Base-by-base conservation (phyloP, 768 basidiomycete genomes). In the Naganishia randhawae region DNA sequence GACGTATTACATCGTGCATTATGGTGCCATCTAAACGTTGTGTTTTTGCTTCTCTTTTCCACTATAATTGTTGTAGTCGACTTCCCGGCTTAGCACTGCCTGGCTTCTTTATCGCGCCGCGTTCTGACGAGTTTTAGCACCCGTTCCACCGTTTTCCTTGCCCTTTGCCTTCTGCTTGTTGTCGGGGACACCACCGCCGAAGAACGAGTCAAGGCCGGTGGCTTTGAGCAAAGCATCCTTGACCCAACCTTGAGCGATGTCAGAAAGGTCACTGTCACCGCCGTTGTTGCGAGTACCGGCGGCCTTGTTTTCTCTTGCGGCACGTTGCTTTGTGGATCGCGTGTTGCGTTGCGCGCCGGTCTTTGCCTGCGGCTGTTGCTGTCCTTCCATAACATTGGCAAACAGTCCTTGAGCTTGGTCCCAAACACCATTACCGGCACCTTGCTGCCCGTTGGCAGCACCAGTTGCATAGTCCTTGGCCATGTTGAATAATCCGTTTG, bases 121-220 rank as follows among this genome's bases (percentile, higher is more conserved):
- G 57, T 67, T 65, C 68, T 66, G 25, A 51, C 54, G 5, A 42
- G 25, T n/a, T 61, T 53, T 65, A 52, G 35, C 16, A 22, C 29
- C 2, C 10, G 81, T 76, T 31, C 82, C 83, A 53, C 75, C 78
- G 70, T 81, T 80, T 67, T 83, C 84, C 80, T 86, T 86, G 19
- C 83, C 83, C 72, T 85, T 84, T 66, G 81, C 81, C 52, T 81
- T 80, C 62, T 83, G 82, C 66, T 81, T 65, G 17, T 41, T 61
- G 6, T 48, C 45, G n/a, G 31, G 35, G 8, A 52, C 66, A 48
- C 50, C 66, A 14, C 45, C 67, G 17, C 57, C 67, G 31, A 66
- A 53, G 2, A 66, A n/a, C 39, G 29, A 27, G 16, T 62, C 67
- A 8, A 53, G 25, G 31, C 51, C 52, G n/a, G 67, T 53, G 4